phyloP scores from a whole-genome alignment of 2,329 filamentous ascomycete genomes.

The Fonsecaea multimorphosa region DNA sequence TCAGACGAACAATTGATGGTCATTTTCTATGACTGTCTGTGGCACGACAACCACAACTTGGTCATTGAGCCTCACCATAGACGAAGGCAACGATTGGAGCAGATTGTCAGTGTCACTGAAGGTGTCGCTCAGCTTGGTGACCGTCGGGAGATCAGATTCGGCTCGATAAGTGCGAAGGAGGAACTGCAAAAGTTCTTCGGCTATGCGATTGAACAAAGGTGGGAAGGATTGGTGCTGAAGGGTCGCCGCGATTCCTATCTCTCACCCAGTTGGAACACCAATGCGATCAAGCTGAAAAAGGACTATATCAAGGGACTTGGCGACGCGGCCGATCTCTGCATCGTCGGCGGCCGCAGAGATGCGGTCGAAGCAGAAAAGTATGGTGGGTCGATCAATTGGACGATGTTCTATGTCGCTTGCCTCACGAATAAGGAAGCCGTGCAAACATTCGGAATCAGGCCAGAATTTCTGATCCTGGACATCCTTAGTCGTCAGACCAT shows the following conservation, averaged over 20 bases:
- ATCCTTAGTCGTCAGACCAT: conserved; percentile 60
- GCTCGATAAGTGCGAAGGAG: conserved; percentile 55
- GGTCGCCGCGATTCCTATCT: conserved; percentile 78
- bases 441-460: conserved; percentile 55
- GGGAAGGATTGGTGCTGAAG: conserved; percentile 84
- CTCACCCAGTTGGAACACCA: conserved; percentile 52
- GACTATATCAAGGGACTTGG: conserved; percentile 80
- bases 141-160: conserved; percentile 71
- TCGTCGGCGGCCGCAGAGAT: conserved; percentile 77
- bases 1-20: conserved; percentile 50
- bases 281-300: conserved; percentile 84
- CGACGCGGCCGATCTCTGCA: conserved; percentile 81
- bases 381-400: conserved; percentile 69
- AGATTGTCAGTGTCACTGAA: conserved; percentile 59
- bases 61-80: conserved; percentile 54
- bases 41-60: conserved; percentile 61
- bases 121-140: conserved; percentile 72
- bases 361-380: conserved; percentile 65
- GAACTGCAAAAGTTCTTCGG: conserved; percentile 70
- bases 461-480: conserved; percentile 71
- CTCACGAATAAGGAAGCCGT: conserved; percentile 70
- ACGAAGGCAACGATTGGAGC: conserved; percentile 60
- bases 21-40: conserved; percentile 65
- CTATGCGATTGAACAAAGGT: conserved; percentile 66
- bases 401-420: conserved; percentile 80